Percentiles rank a stretch among this genome's conserved stretches.
phyloP scores from a whole-genome alignment of 345 rosid genomes.

The Eucalyptus pumila region DNA sequence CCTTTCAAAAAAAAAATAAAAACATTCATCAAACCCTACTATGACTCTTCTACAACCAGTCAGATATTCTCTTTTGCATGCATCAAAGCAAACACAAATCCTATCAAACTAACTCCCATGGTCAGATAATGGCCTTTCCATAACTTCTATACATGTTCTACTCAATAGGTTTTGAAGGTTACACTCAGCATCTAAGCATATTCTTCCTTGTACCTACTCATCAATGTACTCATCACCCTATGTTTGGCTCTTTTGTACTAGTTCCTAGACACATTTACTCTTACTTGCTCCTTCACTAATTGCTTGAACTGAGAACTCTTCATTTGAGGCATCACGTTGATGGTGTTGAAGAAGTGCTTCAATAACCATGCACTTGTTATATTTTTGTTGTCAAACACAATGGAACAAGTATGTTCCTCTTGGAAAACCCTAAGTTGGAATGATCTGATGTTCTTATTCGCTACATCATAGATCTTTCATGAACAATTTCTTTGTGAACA shows the following conservation, averaged over 20 bases:
- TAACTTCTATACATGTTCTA: neutral
- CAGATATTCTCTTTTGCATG: neutral
- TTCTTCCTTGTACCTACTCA: neutral
- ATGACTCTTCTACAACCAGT: neutral
- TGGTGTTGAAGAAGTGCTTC: neutral
- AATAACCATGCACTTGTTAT: neutral
- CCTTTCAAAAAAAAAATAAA: neutral
- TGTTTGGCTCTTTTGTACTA: neutral
- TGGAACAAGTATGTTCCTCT: neutral
- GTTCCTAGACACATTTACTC: neutral
- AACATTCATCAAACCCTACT: neutral
- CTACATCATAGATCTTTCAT: neutral
- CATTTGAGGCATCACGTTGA: neutral
- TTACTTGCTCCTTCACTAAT: neutral
- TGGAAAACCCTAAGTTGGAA: neutral
- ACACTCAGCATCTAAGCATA: neutral
- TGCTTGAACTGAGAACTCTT: neutral
- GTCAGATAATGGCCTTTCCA: neutral
- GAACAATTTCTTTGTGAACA: neutral
- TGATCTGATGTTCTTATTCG: neutral
- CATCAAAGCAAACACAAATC: neutral
- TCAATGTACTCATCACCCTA: accelerated
- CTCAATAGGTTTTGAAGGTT: neutral
- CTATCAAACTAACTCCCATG: neutral
- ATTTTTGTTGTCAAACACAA: neutral